Evolutionary conservation across 1,139 yeast genomes (phyloP), one percentile per base, ranked within the genome.

Genomic region (Blastobotrys proliferans): DNA sequence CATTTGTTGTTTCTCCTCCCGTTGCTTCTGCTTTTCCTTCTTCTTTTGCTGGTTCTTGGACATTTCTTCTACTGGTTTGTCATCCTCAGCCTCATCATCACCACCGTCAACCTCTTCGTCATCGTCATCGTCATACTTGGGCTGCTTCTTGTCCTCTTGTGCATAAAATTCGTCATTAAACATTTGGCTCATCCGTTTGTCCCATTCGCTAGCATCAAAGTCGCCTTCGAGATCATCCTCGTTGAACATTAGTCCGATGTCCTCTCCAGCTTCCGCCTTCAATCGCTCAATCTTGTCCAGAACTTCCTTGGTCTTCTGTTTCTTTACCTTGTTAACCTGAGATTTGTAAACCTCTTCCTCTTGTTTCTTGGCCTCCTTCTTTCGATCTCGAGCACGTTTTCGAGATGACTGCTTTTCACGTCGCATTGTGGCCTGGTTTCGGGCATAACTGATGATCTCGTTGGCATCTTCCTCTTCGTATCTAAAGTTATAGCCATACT

Each of bases 401-500:
- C 98, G 77, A 17, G 84, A 66, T 52, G 81, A 79, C 46, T 83
- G 75, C 40, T 79, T 81, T 18, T 82, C 78, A 61, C 98, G 76
- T 67, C 98, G 81, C 57, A 88, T 72, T 0, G 97, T 87, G 21
- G 94, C 95, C 62, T 88, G 96, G 51, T 76, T 84, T 74, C 99
- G 87, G 3, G 98, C 97, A 68, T 92, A 94, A n/a, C 95, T 82
- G 25, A 88, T 83, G 62, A 94, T 86, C 58, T 92, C 97, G 0
- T 92, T 86, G 8, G 96, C 76, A 52, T 79, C 80, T 11, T 95
- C 87, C 56, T 92, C 97, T 64, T 94, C 98, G 60, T 77, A 92
- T 61, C 98, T 77, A 72, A 90, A 90, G 58, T 94, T 94, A 67
- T 90, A 92, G 0, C 95, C 97, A 48, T 79, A 77, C 64, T 94